These are phyloP conservation scores for Thalassiosira mediterranea DNA, from an alignment of 352 stramenopile species.

Conservation along the genomic window DNA sequence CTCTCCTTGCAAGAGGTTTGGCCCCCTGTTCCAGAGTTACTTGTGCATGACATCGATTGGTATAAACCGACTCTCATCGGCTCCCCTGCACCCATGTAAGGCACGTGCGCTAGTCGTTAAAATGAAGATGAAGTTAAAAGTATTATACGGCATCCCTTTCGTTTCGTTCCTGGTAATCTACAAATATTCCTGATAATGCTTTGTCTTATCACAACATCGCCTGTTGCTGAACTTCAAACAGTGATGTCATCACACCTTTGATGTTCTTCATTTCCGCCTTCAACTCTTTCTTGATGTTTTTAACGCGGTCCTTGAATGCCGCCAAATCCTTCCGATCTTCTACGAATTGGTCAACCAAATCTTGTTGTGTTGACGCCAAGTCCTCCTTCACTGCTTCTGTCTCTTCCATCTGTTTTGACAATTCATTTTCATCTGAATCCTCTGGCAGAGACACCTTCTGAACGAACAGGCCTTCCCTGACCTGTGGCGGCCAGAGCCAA, in stretches of 20 bases:
- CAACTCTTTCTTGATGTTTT: constrained; percentile 36
- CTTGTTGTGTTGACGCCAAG: constrained; percentile 14
- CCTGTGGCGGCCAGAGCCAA: constrained; percentile 77
- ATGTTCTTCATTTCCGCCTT: constrained; percentile 53
- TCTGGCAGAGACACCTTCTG: constrained; percentile 54
- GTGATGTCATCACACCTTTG: constrained; percentile 43
- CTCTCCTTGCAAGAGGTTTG: too few relatives aligned
- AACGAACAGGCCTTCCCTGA: constrained; percentile 76
- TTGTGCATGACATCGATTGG: too few relatives aligned
- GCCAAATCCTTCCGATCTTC: constrained; percentile 34
- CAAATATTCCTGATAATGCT: too few relatives aligned
- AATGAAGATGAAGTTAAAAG: too few relatives aligned
- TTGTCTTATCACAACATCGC: constrained; percentile 12
- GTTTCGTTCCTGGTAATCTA: too few relatives aligned
- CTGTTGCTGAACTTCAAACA: constrained; percentile 48
- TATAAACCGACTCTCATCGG: too few relatives aligned
- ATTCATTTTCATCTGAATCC: constrained; percentile 23
- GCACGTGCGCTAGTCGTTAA: too few relatives aligned
- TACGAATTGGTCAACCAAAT: constrained; percentile 35
- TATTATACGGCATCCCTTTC: too few relatives aligned
- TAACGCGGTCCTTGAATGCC: constrained; percentile 33
- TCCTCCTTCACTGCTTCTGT: constrained; percentile 22
- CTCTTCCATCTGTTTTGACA: constrained; percentile 31
- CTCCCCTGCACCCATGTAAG: too few relatives aligned
- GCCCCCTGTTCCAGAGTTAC: too few relatives aligned